Evolutionary conservation across 768 basidiomycete species (phyloP), one percentile per base, ranked within the genome.

Genomic region (Sporobolomyces phaffii): DNA sequence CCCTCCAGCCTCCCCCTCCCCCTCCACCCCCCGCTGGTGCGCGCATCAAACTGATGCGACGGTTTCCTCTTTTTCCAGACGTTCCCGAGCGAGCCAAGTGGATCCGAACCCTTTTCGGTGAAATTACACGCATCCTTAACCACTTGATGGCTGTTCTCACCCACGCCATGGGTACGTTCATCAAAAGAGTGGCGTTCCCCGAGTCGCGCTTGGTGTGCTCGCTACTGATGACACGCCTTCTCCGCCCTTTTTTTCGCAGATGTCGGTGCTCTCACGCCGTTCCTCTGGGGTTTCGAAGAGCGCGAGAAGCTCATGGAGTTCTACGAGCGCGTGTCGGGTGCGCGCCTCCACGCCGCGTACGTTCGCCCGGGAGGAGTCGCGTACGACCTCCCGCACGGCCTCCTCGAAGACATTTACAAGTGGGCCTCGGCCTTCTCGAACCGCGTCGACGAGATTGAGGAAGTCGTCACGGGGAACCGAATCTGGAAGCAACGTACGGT

Each of bases 241-340:
- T 33, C 34, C 41, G 2, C 5, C 33, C 44, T 18, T 43, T 36
- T 18, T 2, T 8, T 26, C 5, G 10, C 61, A 89, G 91, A 99
- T 75, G 94, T 99, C 69, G 94, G 94, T 77, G 94, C 91, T 64
- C 84, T 99, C 14, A 99, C 94, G 3, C 94, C 94, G 41, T 99
- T 97, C 86, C 82, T 99, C 34, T 99, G 94, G 92, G 94, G 94
- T 74, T 98, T 98, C 82, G 94, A 98, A 79, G 94, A 99, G 79
- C 91, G 94, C 62, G 94, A 98, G 81, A 99, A 99, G 82, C 85
- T 98, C 70, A 98, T 98, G 94, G 94, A 99, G 77, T 99, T 98
- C 80, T 99, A 99, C 78, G 94, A 99, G 80, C 91, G 94, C 62
- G 94, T 98, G 44, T 97, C 93, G 13, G 94, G 94, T 71, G 94